Conservation (phyloP, 257 asterid species). For the Nicotiana knightiana region DNA sequence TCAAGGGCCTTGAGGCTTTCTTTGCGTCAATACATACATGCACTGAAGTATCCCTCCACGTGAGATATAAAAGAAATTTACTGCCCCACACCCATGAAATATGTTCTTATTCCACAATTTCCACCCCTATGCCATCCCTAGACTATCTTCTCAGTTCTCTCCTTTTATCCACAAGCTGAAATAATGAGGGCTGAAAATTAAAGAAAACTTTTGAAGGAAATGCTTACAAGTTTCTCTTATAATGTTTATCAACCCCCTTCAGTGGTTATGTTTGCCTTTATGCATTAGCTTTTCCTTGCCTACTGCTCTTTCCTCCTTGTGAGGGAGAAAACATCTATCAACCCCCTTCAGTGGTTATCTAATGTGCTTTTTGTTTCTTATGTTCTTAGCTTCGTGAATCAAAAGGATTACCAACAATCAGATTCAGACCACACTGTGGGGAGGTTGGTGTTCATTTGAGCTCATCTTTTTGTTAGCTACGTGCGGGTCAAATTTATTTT, state of each 20-base stretch:
- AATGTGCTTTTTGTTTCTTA: constrained; percentile 4
- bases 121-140: not conserved
- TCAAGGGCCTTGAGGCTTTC: not conserved
- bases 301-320: not conserved
- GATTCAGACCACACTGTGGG: constrained; percentile 96
- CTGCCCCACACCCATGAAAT: not conserved
- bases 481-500: not conserved
- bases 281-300: not conserved
- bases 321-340: not conserved
- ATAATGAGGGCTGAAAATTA: not conserved
- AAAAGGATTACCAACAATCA: constrained; percentile 77
- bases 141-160: not conserved
- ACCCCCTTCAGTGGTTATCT: no score
- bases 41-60: not conserved
- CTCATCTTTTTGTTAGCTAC: not conserved
- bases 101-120: not conserved
- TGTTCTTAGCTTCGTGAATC: constrained; percentile 82
- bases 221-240: not conserved
- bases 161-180: not conserved
- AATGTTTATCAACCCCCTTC: not conserved
- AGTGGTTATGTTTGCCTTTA: not conserved
- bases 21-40: not conserved
- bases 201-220: not conserved
- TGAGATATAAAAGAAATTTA: not conserved
- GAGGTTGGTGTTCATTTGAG: constrained; percentile 62